phyloP scores from a whole-genome alignment of 2,329 filamentous ascomycete genomes.

The Didymella glomerata region DNA sequence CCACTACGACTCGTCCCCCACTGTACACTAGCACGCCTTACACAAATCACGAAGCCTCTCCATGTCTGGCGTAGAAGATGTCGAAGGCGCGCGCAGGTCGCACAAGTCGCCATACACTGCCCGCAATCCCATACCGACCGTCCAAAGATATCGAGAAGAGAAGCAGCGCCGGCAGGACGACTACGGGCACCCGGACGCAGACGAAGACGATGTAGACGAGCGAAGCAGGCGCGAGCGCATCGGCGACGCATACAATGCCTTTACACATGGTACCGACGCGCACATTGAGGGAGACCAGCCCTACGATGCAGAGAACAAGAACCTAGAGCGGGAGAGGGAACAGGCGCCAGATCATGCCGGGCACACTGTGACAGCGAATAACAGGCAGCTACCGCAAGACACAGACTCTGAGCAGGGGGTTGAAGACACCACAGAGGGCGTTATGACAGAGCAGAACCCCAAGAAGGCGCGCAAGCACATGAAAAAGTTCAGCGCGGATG shows the following conservation, averaged over 20 bases:
- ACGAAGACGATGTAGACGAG: conserved; percentile 33
- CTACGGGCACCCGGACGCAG: conserved; percentile 35
- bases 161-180: conserved; percentile 54
- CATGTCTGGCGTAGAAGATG: conserved; percentile 56
- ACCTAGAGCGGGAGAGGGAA: conserved; percentile 37
- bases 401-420: conserved; percentile 34
- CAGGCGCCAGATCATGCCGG: conserved; percentile 48
- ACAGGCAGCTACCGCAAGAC: conserved; percentile 29
- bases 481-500: conserved; percentile 59
- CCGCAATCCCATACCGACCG: conserved; percentile 57
- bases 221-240: conserved; percentile 47
- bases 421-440: conserved; percentile 57
- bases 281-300: conserved; percentile 37
- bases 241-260: conserved; percentile 48
- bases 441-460: conserved; percentile 50
- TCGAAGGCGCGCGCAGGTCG: conserved; percentile 47
- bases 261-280: conserved; percentile 41
- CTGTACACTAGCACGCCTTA: neutral
- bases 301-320: conserved; percentile 50
- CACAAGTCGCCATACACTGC: conserved; percentile 56
- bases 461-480: conserved; percentile 59
- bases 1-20: neutral
- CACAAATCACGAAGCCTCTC: conserved; percentile 3
- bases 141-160: conserved; percentile 57
- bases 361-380: conserved; percentile 25